These are phyloP conservation scores for Tilletia indica DNA, from an alignment of 1,284 basidiomycete species.

Conservation along the genomic window DNA sequence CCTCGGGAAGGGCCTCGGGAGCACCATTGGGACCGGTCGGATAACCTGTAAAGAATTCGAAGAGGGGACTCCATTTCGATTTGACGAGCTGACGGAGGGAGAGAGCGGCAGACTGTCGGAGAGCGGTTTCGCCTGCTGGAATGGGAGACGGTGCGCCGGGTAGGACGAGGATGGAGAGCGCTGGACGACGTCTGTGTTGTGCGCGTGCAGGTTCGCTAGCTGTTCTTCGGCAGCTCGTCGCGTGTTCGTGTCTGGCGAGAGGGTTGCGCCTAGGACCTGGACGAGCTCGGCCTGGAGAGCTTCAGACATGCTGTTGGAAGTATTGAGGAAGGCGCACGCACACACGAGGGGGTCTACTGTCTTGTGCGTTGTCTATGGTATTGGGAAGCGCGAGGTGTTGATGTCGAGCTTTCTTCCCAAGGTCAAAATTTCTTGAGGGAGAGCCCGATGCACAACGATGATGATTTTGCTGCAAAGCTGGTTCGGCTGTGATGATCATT, in stretches of 20 bases:
- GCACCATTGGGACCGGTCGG: constrained; percentile 18
- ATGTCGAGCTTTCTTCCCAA: no score
- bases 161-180: constrained; percentile 32
- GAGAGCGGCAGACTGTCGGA: constrained; percentile 48
- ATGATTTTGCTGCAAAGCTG: no score
- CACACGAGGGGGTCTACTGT: no score
- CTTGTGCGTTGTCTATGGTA: no score
- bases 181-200: constrained; percentile 31
- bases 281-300: constrained; percentile 15
- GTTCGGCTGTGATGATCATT: no score
- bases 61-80: constrained; percentile 47
- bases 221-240: constrained; percentile 34
- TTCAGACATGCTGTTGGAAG: background rate
- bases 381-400: no score
- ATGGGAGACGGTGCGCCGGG: constrained; percentile 20
- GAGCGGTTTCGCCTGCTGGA: constrained; percentile 18
- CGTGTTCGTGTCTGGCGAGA: constrained; percentile 30
- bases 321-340: background rate
- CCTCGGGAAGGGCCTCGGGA: constrained; percentile 29
- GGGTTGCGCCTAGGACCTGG: constrained; percentile 21
- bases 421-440: no score
- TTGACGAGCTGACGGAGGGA: constrained; percentile 46
- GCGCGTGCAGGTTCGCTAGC: constrained; percentile 30
- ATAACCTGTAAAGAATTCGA: constrained; percentile 38
- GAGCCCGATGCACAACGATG: no score